These are phyloP conservation scores for Schoenoplectus triqueter DNA, from an alignment of 202 grass and related monocot genomes.

Conservation along the genomic window DNA sequence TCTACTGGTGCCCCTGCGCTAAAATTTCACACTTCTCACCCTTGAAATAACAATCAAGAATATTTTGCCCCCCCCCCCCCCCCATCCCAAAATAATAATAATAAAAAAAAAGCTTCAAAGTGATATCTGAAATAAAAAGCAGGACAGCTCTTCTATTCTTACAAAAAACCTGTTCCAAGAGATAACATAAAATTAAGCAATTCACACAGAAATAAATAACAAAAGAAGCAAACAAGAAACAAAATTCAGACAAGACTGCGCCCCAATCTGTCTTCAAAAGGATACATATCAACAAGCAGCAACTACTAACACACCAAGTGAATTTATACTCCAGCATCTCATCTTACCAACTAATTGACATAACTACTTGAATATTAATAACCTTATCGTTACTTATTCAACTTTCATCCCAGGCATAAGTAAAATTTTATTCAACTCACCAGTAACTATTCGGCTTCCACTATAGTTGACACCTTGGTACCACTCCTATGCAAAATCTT, in stretches of 20 bases:
- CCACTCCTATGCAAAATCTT: constrained; percentile 68
- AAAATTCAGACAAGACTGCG: neutral
- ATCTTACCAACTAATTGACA: constrained; percentile 6
- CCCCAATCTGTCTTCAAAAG: neutral
- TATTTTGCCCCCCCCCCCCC: too few species aligned
- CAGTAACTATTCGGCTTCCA: constrained; percentile 29
- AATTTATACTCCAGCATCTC: constrained; percentile 16
- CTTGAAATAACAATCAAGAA: neutral
- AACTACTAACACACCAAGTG: constrained; percentile 29
- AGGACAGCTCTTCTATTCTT: neutral
- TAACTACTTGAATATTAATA: constrained; percentile 25
- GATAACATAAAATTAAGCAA: constrained; percentile 9
- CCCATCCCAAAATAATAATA: too few species aligned
- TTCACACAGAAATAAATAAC: constrained; percentile 32
- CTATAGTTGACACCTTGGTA: constrained; percentile 22
- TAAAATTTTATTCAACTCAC: neutral
- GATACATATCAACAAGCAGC: constrained; percentile 35
- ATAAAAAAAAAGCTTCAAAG: too few species aligned
- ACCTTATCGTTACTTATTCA: constrained; percentile 3
- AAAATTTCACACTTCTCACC: neutral
- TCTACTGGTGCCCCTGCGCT: neutral
- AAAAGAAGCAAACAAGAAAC: neutral
- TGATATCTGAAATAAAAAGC: neutral
- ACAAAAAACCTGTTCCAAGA: constrained; percentile 1
- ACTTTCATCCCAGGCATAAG: neutral